Evolutionary conservation across 164 flowering plant genomes (phyloP).

Genomic region (Aristolochia californica): DNA sequence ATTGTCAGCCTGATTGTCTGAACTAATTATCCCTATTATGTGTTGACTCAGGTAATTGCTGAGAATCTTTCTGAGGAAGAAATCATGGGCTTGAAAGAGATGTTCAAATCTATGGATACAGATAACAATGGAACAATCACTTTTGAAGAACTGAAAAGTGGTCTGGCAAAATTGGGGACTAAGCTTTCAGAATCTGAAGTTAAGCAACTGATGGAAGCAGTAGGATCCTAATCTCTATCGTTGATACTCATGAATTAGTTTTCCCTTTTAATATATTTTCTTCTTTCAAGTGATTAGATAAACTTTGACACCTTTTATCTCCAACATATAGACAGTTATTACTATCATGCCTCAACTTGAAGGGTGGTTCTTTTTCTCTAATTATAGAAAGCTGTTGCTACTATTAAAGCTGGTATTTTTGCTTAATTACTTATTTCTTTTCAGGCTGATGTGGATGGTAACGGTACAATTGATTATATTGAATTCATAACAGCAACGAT

Average conservation of each 20-base stretch:
- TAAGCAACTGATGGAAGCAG: conserved; percentile 93
- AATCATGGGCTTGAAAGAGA: conserved; percentile 88
- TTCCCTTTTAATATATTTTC: no score
- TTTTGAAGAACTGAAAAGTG: conserved; percentile 82
- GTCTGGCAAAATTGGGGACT: conserved; percentile 85
- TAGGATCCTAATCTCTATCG: conserved; percentile 19
- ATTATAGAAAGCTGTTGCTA: no score
- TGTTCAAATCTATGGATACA: conserved; percentile 96
- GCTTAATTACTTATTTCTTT: conserved; percentile 4
- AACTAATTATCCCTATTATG: conserved; percentile 1
- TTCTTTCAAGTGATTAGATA: no score
- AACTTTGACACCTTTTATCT: no score
- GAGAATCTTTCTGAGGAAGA: conserved; percentile 97
- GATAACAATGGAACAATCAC: conserved; percentile 96
- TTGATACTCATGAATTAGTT: not conserved
- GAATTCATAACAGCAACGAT: conserved; percentile 97
- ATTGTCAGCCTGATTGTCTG: not conserved
- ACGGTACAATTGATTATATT: conserved; percentile 86
- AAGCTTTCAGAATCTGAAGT: conserved; percentile 91
- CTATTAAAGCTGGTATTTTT: not conserved
- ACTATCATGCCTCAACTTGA: no score
- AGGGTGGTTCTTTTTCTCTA: no score
- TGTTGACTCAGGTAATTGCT: conserved; percentile 83
- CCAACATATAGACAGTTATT: no score
- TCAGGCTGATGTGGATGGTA: conserved; percentile 97